Evolutionary conservation across 129 eudicot genomes (phyloP).

Genomic region (Gnaphalium uliginosum): DNA sequence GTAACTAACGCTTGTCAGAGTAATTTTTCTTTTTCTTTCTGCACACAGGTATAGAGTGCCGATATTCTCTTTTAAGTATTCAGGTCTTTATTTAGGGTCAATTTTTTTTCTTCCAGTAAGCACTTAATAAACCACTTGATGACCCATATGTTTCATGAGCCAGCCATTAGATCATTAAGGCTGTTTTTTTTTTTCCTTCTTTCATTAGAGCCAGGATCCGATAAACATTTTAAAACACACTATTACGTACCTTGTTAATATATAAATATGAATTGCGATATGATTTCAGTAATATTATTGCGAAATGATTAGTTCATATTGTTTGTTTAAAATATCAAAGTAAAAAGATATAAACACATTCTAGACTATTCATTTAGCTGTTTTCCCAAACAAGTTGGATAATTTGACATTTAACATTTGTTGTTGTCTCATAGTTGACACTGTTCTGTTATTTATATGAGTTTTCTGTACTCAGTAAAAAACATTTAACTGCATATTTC

Average conservation of each 20-base stretch:
- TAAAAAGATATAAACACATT: not conserved
- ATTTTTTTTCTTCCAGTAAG: not conserved
- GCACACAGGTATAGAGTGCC: not conserved
- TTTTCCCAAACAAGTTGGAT: not conserved
- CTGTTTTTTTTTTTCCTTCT: not conserved
- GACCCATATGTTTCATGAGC: not conserved
- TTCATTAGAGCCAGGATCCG: not conserved
- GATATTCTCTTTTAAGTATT: not conserved
- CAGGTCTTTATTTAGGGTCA: not conserved
- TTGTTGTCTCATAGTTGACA: not conserved
- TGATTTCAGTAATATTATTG: not conserved
- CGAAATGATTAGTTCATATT: not conserved
- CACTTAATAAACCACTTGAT: not conserved
- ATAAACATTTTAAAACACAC: not conserved
- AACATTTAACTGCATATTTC: not conserved
- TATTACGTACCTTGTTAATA: not conserved
- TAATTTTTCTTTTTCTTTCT: constrained; percentile 1
- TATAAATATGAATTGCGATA: too few relatives aligned
- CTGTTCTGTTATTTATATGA: not conserved
- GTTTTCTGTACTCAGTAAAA: not conserved
- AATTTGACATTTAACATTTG: not conserved
- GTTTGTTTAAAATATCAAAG: too few relatives aligned
- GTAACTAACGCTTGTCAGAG: constrained; percentile 35
- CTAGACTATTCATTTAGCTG: not conserved
- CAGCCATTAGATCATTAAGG: not conserved